Evolutionary conservation across 495 filamentous ascomycete genomes (phyloP).

Genomic region (Margaritispora aquatica): DNA sequence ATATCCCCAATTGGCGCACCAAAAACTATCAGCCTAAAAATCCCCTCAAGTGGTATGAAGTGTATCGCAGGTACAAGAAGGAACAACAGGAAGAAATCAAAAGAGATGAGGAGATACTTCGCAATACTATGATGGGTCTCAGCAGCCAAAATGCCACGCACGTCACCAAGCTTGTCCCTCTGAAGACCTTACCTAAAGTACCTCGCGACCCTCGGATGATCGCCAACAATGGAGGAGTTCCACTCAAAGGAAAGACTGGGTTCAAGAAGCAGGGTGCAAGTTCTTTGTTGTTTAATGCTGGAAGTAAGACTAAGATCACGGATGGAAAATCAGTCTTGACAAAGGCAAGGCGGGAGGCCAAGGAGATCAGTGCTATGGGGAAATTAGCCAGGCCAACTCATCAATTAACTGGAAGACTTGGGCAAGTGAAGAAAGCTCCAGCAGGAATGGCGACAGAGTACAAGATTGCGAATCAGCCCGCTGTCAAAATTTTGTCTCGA

Average conservation of each 20-base stretch:
- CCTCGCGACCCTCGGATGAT: conserved; percentile 26
- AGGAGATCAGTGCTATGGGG: conserved; percentile 19
- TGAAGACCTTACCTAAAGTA: conserved; percentile 19
- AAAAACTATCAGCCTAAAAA: conserved; percentile 50
- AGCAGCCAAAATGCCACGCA: conserved; percentile 42
- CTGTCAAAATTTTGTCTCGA: conserved; percentile 14
- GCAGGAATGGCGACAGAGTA: conserved; percentile 23
- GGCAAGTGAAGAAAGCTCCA: conserved; percentile 16
- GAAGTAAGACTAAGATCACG: conserved; percentile 26
- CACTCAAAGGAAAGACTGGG: conserved; percentile 9
- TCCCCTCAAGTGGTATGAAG: conserved; percentile 54
- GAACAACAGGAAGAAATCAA: conserved; percentile 39
- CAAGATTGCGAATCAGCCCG: conserved; percentile 9
- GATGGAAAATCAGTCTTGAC: conserved; percentile 25
- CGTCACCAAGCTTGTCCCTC: conserved; percentile 36
- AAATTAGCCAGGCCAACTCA: conserved; percentile 20
- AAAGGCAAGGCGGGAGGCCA: conserved; percentile 27
- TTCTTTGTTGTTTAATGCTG: conserved; percentile 18
- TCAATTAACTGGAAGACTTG: conserved; percentile 9
- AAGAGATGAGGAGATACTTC: conserved; percentile 32
- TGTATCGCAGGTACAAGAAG: conserved; percentile 46
- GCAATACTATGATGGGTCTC: conserved; percentile 41
- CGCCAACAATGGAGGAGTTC: conserved; percentile 25
- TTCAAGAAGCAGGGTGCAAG: conserved; percentile 9
- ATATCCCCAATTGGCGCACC: conserved; percentile 53